Percentiles rank a stretch among this genome's conserved stretches.
These are phyloP conservation scores for Scutellaria galericulata DNA, from an alignment of 257 asterid species.

Conservation along the genomic window DNA sequence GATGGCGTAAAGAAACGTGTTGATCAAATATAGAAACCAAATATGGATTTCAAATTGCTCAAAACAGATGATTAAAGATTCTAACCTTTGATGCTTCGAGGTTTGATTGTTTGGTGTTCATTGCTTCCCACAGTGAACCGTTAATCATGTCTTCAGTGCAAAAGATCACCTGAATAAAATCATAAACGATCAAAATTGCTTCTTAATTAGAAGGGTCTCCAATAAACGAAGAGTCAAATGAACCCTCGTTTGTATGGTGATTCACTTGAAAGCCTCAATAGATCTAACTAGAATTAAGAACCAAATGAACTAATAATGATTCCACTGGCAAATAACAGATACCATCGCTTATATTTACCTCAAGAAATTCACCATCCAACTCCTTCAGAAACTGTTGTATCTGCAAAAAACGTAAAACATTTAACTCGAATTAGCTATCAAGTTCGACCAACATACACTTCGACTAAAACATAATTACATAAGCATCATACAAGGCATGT, in stretches of 20 bases:
- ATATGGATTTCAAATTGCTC: background rate
- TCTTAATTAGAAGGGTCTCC: background rate
- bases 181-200: background rate
- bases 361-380: conserved; percentile 87
- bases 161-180: conserved; percentile 62
- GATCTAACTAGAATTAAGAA: background rate
- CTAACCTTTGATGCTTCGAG: conserved; percentile 67
- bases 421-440: background rate
- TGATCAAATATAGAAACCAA: background rate
- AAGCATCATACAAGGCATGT: conserved; percentile 4
- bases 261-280: background rate
- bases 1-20: background rate
- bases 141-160: conserved; percentile 89
- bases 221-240: background rate
- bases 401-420: conserved; percentile 48
- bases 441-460: background rate
- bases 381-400: conserved; percentile 75
- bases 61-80: conserved; percentile 20
- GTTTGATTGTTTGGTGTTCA: conserved; percentile 72
- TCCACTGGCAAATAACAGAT: background rate
- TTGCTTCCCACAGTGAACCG: conserved; percentile 85
- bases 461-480: background rate
- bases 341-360: conserved; percentile 49
- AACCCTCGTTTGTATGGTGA: background rate
- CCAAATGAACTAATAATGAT: too few relatives aligned